These are phyloP conservation scores for Aspergillus felis DNA, from an alignment of 2,329 filamentous ascomycete species.

Conservation along the genomic window DNA sequence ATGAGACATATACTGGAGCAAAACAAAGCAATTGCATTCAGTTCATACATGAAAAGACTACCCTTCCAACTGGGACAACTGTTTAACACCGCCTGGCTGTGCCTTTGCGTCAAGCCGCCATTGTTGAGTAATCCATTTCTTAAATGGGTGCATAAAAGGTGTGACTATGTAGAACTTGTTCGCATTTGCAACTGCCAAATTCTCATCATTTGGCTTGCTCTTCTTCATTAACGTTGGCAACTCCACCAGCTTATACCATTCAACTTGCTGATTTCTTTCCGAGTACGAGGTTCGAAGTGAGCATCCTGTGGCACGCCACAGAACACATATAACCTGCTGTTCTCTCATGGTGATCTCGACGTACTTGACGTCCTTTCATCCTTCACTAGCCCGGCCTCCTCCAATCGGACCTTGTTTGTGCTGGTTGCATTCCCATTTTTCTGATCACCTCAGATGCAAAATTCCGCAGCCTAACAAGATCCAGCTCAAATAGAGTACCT, in stretches of 20 bases:
- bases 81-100: constrained; percentile 35
- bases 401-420: too few species aligned
- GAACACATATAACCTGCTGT: constrained; percentile 89
- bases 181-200: constrained; percentile 56
- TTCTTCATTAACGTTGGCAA: constrained; percentile 72
- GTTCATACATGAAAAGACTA: too few species aligned
- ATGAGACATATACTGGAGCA: too few species aligned
- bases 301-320: constrained; percentile 83
- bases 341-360: constrained; percentile 88
- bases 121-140: constrained; percentile 86
- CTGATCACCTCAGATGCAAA: too few species aligned
- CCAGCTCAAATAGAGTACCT: too few species aligned
- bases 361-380: constrained; percentile 68
- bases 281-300: constrained; percentile 79
- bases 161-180: constrained; percentile 99
- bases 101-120: constrained; percentile 64
- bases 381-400: constrained; percentile 68
- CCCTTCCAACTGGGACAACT: constrained; percentile 45
- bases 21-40: too few species aligned
- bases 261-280: constrained; percentile 95
- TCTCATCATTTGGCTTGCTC: constrained; percentile 62
- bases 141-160: constrained; percentile 79
- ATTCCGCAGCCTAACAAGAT: too few species aligned
- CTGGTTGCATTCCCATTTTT: too few species aligned
- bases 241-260: constrained; percentile 89